These are phyloP conservation scores for Phytopythium litorale DNA, from an alignment of 352 stramenopile species.

Conservation along the genomic window DNA sequence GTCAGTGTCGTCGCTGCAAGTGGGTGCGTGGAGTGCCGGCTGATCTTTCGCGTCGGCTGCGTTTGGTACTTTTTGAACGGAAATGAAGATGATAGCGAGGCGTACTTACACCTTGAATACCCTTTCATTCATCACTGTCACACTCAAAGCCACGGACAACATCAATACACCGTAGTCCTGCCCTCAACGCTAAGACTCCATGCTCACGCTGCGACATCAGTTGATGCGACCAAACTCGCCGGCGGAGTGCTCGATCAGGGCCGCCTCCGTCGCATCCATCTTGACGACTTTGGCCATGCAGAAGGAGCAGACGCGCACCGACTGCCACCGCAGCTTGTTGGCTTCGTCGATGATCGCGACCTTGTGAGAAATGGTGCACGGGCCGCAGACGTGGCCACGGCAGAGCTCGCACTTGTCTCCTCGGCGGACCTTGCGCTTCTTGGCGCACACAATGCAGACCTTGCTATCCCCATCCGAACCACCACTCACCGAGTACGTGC, in stretches of 20 bases:
- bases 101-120: no score
- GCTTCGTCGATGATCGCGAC: slow-evolving; percentile 18
- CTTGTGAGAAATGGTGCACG: slow-evolving; percentile 23
- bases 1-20: not conserved
- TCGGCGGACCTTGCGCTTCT: slow-evolving; percentile 12
- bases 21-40: not conserved
- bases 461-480: not conserved
- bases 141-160: not conserved
- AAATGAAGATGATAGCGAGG: no score
- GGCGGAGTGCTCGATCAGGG: slow-evolving; percentile 22
- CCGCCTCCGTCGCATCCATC: slow-evolving; percentile 18
- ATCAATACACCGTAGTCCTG: not conserved
- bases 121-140: no score
- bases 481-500: no score
- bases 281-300: slow-evolving; percentile 31
- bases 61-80: no score
- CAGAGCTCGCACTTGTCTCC: slow-evolving; percentile 23
- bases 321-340: slow-evolving; percentile 28
- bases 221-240: slow-evolving; percentile 16
- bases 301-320: slow-evolving; percentile 23
- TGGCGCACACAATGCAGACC: slow-evolving; percentile 2
- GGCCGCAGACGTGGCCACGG: slow-evolving; percentile 20
- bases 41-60: not conserved
- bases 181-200: not conserved
- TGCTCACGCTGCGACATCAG: not conserved